Conservation (phyloP, 768 basidiomycete genomes). For the Tricholoma matsutake region DNA sequence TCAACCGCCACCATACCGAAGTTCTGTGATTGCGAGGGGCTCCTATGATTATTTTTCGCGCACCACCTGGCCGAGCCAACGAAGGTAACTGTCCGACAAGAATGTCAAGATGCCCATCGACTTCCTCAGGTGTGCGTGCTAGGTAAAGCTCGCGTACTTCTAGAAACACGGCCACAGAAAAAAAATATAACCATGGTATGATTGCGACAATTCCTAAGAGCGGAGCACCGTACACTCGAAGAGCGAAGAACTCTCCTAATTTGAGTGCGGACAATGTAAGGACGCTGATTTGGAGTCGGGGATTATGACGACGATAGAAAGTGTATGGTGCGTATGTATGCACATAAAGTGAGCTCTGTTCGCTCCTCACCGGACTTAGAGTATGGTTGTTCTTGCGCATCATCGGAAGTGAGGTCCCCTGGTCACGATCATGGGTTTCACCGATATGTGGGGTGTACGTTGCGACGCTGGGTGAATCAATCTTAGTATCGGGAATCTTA, state of each 20-base stretch:
- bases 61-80: not conserved
- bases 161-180: not conserved
- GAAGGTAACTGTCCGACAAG: not conserved
- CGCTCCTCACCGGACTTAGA: not conserved
- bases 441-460: not conserved
- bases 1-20: constrained; percentile 14
- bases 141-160: not conserved
- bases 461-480: not conserved
- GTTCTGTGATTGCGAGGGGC: constrained; percentile 10
- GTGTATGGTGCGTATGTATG: not conserved
- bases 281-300: not conserved
- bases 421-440: not conserved
- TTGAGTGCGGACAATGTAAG: not conserved
- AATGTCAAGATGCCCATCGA: not conserved
- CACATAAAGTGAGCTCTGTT: not conserved
- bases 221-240: not conserved
- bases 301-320: not conserved
- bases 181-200: not conserved
- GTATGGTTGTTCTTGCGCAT: not conserved
- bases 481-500: not conserved
- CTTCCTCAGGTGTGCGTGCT: not conserved
- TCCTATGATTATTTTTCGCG: not conserved
- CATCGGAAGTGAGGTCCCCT: not conserved
- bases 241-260: not conserved
- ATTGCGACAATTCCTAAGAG: not conserved